These are phyloP conservation scores for Atkinsonella texensis DNA, from an alignment of 2,329 filamentous ascomycete species.

Conservation along the genomic window DNA sequence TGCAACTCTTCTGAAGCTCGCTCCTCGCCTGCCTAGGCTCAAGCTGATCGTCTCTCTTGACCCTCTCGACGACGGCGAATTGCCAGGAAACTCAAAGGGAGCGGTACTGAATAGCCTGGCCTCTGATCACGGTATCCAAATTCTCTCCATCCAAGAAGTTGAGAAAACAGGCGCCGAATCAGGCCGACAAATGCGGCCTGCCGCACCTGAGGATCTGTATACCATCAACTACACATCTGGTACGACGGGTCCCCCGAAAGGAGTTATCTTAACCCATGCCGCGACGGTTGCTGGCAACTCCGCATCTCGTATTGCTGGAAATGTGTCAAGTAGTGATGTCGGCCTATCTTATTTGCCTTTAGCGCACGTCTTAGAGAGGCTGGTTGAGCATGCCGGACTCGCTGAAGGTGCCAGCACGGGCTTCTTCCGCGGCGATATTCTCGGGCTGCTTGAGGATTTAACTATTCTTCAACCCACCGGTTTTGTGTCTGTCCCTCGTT, in stretches of 20 bases:
- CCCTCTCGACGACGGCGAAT: slow-evolving; percentile 67
- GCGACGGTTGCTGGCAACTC: slow-evolving; percentile 66
- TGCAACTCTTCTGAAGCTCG: slow-evolving; percentile 66
- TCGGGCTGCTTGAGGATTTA: slow-evolving; percentile 79
- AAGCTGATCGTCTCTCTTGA: slow-evolving; percentile 87
- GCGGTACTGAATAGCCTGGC: slow-evolving; percentile 67
- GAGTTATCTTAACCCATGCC: slow-evolving; percentile 69
- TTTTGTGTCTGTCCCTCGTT: slow-evolving; percentile 82
- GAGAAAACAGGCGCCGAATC: slow-evolving; percentile 65
- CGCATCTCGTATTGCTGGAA: slow-evolving; percentile 44
- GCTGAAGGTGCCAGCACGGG: slow-evolving; percentile 64
- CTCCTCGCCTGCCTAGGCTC: slow-evolving; percentile 60
- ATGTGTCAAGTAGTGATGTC: slow-evolving; percentile 41
- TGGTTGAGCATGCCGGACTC: slow-evolving; percentile 66
- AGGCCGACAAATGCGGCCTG: slow-evolving; percentile 58
- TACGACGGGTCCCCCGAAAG: slow-evolving; percentile 73
- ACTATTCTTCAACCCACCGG: slow-evolving; percentile 72
- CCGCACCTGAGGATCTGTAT: slow-evolving; percentile 61
- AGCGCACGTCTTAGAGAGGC: slow-evolving; percentile 84
- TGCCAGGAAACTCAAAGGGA: slow-evolving; percentile 63
- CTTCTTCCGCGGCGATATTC: slow-evolving; percentile 87
- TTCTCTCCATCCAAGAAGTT: slow-evolving; percentile 69
- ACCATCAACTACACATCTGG: slow-evolving; percentile 90
- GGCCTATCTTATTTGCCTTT: slow-evolving; percentile 81
- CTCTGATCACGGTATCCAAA: slow-evolving; percentile 57